Base-by-base conservation (phyloP, 2,329 filamentous ascomycete species). In the Neonectria ditissima region DNA sequence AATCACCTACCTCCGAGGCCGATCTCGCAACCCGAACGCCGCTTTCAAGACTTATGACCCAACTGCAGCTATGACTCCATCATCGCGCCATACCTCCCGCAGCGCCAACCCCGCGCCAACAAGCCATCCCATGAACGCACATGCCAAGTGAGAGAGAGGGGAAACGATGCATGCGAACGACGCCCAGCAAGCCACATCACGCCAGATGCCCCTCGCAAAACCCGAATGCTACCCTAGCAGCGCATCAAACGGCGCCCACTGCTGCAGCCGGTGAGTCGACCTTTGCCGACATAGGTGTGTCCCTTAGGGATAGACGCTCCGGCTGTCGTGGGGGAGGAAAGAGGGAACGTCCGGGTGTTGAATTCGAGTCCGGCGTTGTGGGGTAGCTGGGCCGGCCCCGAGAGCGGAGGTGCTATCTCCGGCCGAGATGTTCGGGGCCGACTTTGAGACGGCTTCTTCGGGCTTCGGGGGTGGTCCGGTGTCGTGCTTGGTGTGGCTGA, bases 1-100 rank as follows among this genome's bases (percentile, higher is more conserved):
- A 20, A 16, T 3, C 28, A 32, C 28, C 48, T 66, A 70, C 60
- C 18, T 43, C 63, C 66, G 65, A 65, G 44, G 34, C 70, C 65
- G 66, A 60, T 37, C 39, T 67, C 59, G 52, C 59, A 63, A 11
- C 10, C 61, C 45, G 50, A 57, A 37, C 24, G 16, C 34, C 43
- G 22, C 47, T 16, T n/a, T 41, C 37, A 20, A 34, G 37, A n/a
- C n/a, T 16, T 16, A 48, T 10, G 16, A n/a, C 44, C 34, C 48
- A 43, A 37, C 45, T 39, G 37, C 43, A n/a, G 45, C 30, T 50
- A 20, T 13, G 45, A 34, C 43, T 24, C 32, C 52, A 44, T 28
- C 18, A 3, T 18, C 39, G 20, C 18, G 44, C 52, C 22, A 43
- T 34, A 13, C 32, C 24, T 6, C 24, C 24, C 28, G 26, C 22